These are phyloP conservation scores for Anethum foeniculum DNA, from an alignment of 140 eudicot genomes.

Conservation along the genomic window DNA sequence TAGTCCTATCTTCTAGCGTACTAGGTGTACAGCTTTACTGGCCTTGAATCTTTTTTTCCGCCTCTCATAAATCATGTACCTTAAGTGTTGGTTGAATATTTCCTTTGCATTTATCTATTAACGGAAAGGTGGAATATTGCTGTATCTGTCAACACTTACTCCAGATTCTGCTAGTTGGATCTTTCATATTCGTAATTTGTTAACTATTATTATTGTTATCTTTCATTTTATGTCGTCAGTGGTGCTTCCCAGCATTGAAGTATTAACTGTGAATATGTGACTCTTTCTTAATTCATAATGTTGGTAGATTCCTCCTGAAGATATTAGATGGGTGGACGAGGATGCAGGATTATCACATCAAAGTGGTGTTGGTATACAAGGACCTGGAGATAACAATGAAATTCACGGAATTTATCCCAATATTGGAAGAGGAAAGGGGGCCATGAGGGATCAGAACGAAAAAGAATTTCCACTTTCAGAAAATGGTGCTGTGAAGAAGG, in stretches of 20 bases:
- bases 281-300: too few species aligned
- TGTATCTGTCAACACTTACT: not conserved
- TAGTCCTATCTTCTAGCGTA: not conserved
- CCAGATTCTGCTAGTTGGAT: not conserved
- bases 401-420: conserved; percentile 28
- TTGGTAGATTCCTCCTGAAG: conserved; percentile 73
- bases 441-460: conserved; percentile 30
- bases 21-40: not conserved
- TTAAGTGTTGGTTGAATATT: not conserved
- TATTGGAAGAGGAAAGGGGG: conserved; percentile 53
- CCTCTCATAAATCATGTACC: not conserved
- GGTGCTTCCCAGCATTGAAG: not conserved
- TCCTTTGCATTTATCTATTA: not conserved
- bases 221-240: not conserved
- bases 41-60: not conserved
- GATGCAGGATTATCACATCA: conserved; percentile 50
- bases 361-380: conserved; percentile 37
- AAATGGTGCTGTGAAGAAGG: conserved; percentile 38
- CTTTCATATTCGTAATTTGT: not conserved
- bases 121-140: not conserved
- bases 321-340: conserved; percentile 82
- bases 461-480: conserved; percentile 37
- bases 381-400: conserved; percentile 29
- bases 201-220: not conserved
- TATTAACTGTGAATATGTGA: not conserved